Base-by-base conservation (phyloP, 192 early-diverging fungal genomes). In the Entophlyctis luteolus region DNA sequence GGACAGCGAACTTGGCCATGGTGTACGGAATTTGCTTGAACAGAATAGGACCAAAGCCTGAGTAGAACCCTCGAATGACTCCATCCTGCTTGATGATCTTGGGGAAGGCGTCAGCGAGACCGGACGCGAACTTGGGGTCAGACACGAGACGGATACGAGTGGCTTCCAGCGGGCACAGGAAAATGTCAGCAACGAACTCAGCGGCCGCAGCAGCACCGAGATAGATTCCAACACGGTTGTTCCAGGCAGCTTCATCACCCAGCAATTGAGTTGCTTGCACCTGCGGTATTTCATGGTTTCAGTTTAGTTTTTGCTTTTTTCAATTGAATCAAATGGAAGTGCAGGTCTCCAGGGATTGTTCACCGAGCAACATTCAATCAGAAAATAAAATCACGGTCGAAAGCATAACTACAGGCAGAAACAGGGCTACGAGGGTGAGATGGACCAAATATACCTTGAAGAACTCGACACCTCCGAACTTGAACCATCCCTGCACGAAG, bases 401-500 rank as follows among this genome's bases (percentile, higher is more conserved):
- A 45, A n/a, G 10, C 10, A 45, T 12, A n/a, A n/a, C n/a, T n/a
- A n/a, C n/a, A n/a, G n/a, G n/a, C n/a, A n/a, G n/a, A n/a, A 10
- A n/a, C n/a, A 12, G 42, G 42, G 42, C 10, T 12, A n/a, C n/a
- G 42, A 55, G 86, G n/a, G n/a, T 86, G 60, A 88, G 89, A 25
- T 25, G 6, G 28, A 16, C 18, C 8, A 18, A 31, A 55, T 16
- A 32, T 76, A 89, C 84, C 78, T 95, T 95, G 84, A 92, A 95
- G 67, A 87, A 72, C 77, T 95, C 93, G 79, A 93, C 93, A 53
- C 91, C 86, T 27, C 93, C 93, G 77, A 91, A 95, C 79, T 95
- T 95, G 81, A 88, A 84, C 68, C 84, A 78, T 68, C 91, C 91
- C 78, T 93, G 91, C 52, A 87, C 63, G 46, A 88, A 91, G 80